phyloP scores from a whole-genome alignment of 352 stramenopile species.

The Globisporangium cederbergense region DNA sequence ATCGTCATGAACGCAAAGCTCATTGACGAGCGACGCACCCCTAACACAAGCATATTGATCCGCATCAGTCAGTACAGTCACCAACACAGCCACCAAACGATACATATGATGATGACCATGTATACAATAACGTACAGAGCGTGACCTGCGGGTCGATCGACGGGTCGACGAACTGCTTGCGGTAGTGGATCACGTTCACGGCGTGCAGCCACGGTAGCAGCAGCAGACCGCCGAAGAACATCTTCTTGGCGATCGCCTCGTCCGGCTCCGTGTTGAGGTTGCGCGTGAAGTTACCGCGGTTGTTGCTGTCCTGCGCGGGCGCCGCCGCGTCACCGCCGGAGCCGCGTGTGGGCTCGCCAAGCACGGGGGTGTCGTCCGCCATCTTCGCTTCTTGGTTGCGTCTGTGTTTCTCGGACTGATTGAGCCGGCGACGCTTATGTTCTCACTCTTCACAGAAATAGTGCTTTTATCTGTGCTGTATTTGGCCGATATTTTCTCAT shows the following conservation, averaged over 20 bases:
- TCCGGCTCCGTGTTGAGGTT: slow-evolving; percentile 83
- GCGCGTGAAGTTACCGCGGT: slow-evolving; percentile 85
- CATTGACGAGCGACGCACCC: slow-evolving; percentile 76
- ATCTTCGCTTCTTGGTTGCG: slow-evolving; percentile 18
- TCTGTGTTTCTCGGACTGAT: neutral
- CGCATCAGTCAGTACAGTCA: neutral
- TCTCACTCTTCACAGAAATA: neutral
- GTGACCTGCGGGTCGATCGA: slow-evolving; percentile 65
- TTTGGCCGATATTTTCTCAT: too few relatives aligned
- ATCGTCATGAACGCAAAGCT: slow-evolving; percentile 66
- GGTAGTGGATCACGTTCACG: slow-evolving; percentile 81
- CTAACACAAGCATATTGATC: slow-evolving; percentile 7
- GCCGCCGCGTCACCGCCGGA: slow-evolving; percentile 10
- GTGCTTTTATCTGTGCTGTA: neutral
- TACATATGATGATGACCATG: neutral
- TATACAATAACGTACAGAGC: slow-evolving; percentile 47
- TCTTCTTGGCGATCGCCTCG: slow-evolving; percentile 69
- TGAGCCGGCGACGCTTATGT: neutral
- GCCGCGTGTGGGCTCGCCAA: slow-evolving; percentile 37
- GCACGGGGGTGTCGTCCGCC: slow-evolving; percentile 50
- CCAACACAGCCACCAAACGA: neutral
- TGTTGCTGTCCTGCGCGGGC: slow-evolving; percentile 39
- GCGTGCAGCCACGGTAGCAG: slow-evolving; percentile 82
- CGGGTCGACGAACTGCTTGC: slow-evolving; percentile 74
- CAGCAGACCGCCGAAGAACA: slow-evolving; percentile 74